A percentile compares a stretch with the other conserved stretches of the same genome.
These are phyloP conservation scores for Botrytis sinoallii DNA, from an alignment of 2,329 filamentous ascomycete species.

Conservation along the genomic window DNA sequence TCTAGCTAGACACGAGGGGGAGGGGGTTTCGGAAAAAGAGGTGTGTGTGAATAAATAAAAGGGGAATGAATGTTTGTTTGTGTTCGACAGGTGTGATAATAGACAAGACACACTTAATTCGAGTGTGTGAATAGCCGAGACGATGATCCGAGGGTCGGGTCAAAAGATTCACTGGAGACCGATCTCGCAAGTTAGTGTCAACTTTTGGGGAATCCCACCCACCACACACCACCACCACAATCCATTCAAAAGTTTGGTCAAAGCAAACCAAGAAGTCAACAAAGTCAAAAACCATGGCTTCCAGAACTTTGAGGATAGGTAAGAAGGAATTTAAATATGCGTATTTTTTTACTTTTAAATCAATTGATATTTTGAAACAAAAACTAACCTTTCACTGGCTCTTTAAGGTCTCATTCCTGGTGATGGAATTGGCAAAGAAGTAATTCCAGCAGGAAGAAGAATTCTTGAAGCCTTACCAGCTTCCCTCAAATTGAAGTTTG, in stretches of 20 bases:
- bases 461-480: slow-evolving; percentile 88
- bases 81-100: background rate
- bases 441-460: slow-evolving; percentile 90
- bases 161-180: background rate
- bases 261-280: slow-evolving; percentile 19
- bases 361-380: background rate
- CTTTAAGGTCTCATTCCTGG: slow-evolving; percentile 84
- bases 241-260: background rate
- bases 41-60: background rate
- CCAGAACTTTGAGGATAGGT: slow-evolving; percentile 68
- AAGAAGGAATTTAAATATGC: slow-evolving; percentile 31
- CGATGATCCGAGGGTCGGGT: background rate
- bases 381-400: slow-evolving; percentile 19
- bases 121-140: background rate
- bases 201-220: slow-evolving; percentile 4
- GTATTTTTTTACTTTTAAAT: background rate
- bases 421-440: slow-evolving; percentile 97
- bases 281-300: slow-evolving; percentile 49
- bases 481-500: slow-evolving; percentile 91
- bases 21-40: background rate
- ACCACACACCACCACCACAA: background rate
- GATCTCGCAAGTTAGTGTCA: slow-evolving; percentile 3
- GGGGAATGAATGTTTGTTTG: background rate
- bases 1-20: background rate
- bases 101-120: background rate